Evolutionary conservation across 306 rosid species (phyloP), one percentile per base, ranked within the genome.

Genomic region (Acacia confusa): DNA sequence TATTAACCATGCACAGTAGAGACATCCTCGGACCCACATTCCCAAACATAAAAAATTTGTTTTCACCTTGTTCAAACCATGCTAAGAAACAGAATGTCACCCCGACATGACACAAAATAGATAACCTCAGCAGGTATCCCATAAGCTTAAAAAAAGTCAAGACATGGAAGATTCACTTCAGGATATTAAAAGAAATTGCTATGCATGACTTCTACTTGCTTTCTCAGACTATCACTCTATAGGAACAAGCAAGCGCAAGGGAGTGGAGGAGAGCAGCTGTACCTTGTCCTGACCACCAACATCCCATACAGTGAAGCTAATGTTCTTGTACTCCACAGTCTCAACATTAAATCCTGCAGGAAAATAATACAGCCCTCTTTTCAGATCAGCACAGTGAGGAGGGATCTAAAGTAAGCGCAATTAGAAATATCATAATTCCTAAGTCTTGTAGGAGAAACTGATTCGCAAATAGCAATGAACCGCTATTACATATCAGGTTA

Each of bases 221-320:
- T 45, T 47, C 53, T 47, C 53, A 14, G 53, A 47, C 66, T 81
- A 13, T 32, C 41, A 32, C 63, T 64, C 64, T 25, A 74, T 40
- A 36, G 2, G 77, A 79, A 82, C 52, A 79, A 66, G 75, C 67
- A 60, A 68, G 63, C 52, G 64, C 15, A 84, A 25, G 67, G 12
- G 47, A 5, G 79, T 24, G 48, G 30, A 7, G 53, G 61, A 71
- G 40, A 58, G 68, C 20, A 72, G 20, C 15, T 60, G 69, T 89
- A 95, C 98, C 91, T 95, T 92, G 94, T 95, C 98, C 78, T 95
- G 97, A 85, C 98, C 98, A 22, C 98, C 98, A 15, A 95, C 98
- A 86, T 95, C 98, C 98, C 98, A 95, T 75, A 95, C 98, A 4
- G 98, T 95, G 88, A 95, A 95, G 92, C 98, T 95, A 85, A 95